Percentiles rank a stretch among this genome's conserved stretches.
Evolutionary conservation across 2,329 filamentous ascomycete genomes (phyloP).

Genomic region (Ophiocordyceps camponoti-leonardi): DNA sequence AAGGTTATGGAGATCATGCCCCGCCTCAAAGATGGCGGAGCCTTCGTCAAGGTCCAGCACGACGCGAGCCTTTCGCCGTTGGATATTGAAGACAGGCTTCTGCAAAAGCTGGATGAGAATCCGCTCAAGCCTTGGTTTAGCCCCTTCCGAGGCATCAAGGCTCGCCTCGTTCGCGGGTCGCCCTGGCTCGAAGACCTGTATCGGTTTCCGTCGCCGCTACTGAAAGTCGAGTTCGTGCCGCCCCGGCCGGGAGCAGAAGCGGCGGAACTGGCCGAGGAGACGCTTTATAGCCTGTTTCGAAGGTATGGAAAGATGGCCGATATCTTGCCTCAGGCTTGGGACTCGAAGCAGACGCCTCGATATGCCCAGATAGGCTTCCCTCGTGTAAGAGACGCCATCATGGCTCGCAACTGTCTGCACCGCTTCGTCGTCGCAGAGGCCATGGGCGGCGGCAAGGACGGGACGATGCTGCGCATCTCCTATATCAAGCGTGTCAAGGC

Average conservation of each 20-base stretch:
- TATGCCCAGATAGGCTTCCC: slow-evolving; percentile 69
- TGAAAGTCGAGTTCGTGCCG: slow-evolving; percentile 76
- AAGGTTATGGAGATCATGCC: slow-evolving; percentile 70
- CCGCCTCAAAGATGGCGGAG: slow-evolving; percentile 77
- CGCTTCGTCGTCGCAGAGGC: slow-evolving; percentile 56
- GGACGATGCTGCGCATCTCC: slow-evolving; percentile 63
- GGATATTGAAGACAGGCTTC: slow-evolving; percentile 35
- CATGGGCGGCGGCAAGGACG: slow-evolving; percentile 54
- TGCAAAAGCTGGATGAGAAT: slow-evolving; percentile 45
- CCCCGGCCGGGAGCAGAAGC: slow-evolving; percentile 51
- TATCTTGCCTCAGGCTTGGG: slow-evolving; percentile 64
- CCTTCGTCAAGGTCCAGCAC: slow-evolving; percentile 71
- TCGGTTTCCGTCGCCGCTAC: slow-evolving; percentile 55
- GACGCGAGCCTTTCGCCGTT: slow-evolving; percentile 19
- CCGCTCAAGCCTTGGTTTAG: slow-evolving; percentile 83
- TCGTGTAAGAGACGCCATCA: slow-evolving; percentile 56
- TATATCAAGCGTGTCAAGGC: slow-evolving; percentile 67
- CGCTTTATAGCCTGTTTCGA: slow-evolving; percentile 72
- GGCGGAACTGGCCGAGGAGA: slow-evolving; percentile 71
- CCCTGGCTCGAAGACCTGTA: slow-evolving; percentile 93
- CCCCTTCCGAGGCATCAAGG: slow-evolving; percentile 54
- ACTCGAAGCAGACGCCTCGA: slow-evolving; percentile 70
- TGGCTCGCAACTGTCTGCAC: slow-evolving; percentile 86
- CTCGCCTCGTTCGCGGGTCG: slow-evolving; percentile 59
- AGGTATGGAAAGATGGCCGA: slow-evolving; percentile 82